Conservation (phyloP, 2,329 filamentous ascomycete species). For the Celoporthe dispersa region DNA sequence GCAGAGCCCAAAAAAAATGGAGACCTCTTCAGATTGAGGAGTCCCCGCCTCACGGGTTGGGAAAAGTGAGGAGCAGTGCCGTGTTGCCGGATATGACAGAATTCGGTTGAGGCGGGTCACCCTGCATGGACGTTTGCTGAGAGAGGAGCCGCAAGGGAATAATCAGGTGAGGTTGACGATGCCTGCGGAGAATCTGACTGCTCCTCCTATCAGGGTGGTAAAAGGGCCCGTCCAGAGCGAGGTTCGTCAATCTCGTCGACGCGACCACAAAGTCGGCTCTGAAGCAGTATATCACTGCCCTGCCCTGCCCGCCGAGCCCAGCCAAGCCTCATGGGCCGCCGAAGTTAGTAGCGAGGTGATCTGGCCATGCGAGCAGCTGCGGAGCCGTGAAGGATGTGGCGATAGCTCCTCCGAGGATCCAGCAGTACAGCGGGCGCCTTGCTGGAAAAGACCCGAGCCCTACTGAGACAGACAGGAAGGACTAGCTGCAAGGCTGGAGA, state of each 20-base stretch:
- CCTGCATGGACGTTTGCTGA: background rate
- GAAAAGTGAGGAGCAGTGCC: slow-evolving; percentile 24
- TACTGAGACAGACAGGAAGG: slow-evolving; percentile 16
- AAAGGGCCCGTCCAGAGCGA: slow-evolving; percentile 5
- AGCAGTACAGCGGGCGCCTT: slow-evolving; percentile 8
- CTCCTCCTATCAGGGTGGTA: background rate
- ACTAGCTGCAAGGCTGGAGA: background rate
- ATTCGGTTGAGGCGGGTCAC: background rate
- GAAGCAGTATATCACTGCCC: background rate
- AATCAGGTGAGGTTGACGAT: slow-evolving; percentile 22
- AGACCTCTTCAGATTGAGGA: background rate
- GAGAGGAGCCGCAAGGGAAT: slow-evolving; percentile 19
- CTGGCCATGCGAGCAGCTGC: slow-evolving; percentile 19
- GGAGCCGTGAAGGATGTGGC: slow-evolving; percentile 2
- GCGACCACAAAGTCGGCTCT: background rate
- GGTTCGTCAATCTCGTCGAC: slow-evolving; percentile 3
- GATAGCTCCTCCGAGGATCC: slow-evolving; percentile 18
- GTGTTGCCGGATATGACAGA: slow-evolving; percentile 17
- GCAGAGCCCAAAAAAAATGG: slow-evolving; percentile 1
- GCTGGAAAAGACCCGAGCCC: background rate
- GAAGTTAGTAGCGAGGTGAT: slow-evolving; percentile 18
- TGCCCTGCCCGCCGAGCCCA: slow-evolving; percentile 3
- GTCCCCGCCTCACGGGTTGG: slow-evolving; percentile 8
- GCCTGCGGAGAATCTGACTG: background rate
- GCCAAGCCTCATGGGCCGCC: slow-evolving; percentile 20